Conservation (phyloP, 1,284 basidiomycete species). For the Wallemia mellicola region DNA sequence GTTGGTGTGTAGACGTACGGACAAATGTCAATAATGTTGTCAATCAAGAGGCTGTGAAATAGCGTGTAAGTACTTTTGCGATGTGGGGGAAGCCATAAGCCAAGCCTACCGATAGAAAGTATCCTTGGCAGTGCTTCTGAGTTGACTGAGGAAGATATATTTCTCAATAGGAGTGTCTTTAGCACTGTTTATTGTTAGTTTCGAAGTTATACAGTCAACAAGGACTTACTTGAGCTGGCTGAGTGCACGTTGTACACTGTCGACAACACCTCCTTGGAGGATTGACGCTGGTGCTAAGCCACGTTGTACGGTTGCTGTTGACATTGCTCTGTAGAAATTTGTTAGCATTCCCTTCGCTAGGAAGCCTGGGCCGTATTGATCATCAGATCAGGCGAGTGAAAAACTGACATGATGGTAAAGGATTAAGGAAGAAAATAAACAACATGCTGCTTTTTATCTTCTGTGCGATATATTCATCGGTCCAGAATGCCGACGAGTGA, state of each 20-base stretch:
- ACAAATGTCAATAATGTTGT: conserved; percentile 27
- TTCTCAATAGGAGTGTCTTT: conserved; percentile 45
- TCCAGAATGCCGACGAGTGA: background rate
- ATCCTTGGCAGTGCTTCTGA: conserved; percentile 36
- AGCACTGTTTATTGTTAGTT: background rate
- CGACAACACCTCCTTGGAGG: background rate
- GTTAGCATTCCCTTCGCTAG: background rate
- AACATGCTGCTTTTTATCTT: background rate
- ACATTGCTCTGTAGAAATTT: background rate
- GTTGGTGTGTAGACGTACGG: conserved; percentile 75
- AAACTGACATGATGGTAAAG: background rate
- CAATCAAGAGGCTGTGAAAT: conserved; percentile 2
- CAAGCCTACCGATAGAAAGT: conserved; percentile 39
- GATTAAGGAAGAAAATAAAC: background rate
- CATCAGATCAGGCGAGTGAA: background rate
- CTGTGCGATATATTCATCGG: background rate
- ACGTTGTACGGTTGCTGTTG: background rate
- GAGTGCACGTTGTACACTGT: background rate
- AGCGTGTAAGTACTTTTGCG: conserved; percentile 3
- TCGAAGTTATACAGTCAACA: background rate
- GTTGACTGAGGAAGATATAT: conserved; percentile 44
- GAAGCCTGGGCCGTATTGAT: background rate
- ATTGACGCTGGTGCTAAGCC: background rate
- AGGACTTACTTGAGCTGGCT: background rate
- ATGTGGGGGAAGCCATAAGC: background rate